phyloP scores from a whole-genome alignment of 257 asterid species.

The Ballota nigra region DNA sequence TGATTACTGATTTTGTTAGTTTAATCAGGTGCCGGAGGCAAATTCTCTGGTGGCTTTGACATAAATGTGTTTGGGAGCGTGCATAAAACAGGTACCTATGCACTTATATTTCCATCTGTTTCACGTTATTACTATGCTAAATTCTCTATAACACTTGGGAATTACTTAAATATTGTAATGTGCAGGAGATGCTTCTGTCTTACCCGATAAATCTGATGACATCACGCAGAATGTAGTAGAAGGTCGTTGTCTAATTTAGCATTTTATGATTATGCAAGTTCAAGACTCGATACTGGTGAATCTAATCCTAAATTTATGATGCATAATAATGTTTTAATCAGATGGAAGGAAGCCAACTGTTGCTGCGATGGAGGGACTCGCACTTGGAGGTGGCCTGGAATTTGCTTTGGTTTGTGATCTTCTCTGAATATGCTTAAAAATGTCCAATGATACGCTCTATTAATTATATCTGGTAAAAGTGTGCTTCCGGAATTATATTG shows the following conservation, averaged over 20 bases:
- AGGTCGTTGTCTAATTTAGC: constrained; percentile 45
- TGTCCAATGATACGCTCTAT: background rate
- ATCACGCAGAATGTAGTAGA: constrained; percentile 56
- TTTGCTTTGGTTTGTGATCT: constrained; percentile 70
- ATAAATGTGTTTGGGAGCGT: constrained; percentile 74
- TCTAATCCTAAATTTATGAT: constrained; percentile 9
- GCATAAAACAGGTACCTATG: constrained; percentile 58
- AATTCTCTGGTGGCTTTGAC: constrained; percentile 95
- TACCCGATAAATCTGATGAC: constrained; percentile 68
- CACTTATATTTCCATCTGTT: background rate
- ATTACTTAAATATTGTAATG: constrained; percentile 20
- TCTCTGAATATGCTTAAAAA: constrained; percentile 6
- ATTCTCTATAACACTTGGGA: constrained; percentile 4
- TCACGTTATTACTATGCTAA: background rate
- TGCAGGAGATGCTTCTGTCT: constrained; percentile 74
- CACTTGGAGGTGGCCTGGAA: constrained; percentile 98
- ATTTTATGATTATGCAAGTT: constrained; percentile 9
- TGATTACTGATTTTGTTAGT: constrained; percentile 28
- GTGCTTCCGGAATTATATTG: constrained; percentile 1
- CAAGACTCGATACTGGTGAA: background rate
- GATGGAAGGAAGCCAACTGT: constrained; percentile 91
- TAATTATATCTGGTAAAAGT: constrained; percentile 11
- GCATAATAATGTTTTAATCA: constrained; percentile 32
- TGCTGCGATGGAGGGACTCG: constrained; percentile 94
- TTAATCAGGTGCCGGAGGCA: constrained; percentile 65